phyloP scores from a whole-genome alignment of 2,329 filamentous ascomycete species.

The Aspergillus hortae region DNA sequence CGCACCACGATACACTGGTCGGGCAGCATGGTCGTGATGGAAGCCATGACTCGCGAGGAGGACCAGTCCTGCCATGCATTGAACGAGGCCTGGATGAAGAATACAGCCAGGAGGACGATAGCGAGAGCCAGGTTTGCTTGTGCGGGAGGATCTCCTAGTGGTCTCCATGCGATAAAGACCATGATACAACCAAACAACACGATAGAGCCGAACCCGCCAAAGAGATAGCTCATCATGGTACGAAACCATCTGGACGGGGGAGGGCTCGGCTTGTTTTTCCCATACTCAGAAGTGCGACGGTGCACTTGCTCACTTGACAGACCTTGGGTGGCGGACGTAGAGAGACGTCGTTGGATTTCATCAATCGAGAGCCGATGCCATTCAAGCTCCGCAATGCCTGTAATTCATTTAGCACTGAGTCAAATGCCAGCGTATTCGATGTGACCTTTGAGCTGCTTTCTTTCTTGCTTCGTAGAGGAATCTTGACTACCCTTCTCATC shows the following conservation, averaged over 20 bases:
- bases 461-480: background rate
- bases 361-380: slow-evolving; percentile 62
- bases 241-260: slow-evolving; percentile 59
- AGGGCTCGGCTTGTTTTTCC: slow-evolving; percentile 64
- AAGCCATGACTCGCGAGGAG: slow-evolving; percentile 71
- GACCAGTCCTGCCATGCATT: slow-evolving; percentile 73
- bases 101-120: slow-evolving; percentile 69
- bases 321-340: slow-evolving; percentile 54
- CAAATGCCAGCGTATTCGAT: too few species aligned
- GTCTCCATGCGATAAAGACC: slow-evolving; percentile 74
- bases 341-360: slow-evolving; percentile 59
- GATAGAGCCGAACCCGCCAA: slow-evolving; percentile 72
- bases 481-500: background rate
- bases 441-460: background rate
- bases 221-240: slow-evolving; percentile 66
- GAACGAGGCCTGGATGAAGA: slow-evolving; percentile 66
- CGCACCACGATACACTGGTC: slow-evolving; percentile 65
- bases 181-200: slow-evolving; percentile 66
- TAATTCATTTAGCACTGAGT: background rate
- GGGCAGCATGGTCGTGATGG: slow-evolving; percentile 76
- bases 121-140: slow-evolving; percentile 68
- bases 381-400: slow-evolving; percentile 56
- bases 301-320: slow-evolving; percentile 58
- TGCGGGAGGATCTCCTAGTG: slow-evolving; percentile 68
- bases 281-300: slow-evolving; percentile 57